These are phyloP conservation scores for Alternaria sp. DNA, from an alignment of 2,329 filamentous ascomycete species.

Conservation along the genomic window DNA sequence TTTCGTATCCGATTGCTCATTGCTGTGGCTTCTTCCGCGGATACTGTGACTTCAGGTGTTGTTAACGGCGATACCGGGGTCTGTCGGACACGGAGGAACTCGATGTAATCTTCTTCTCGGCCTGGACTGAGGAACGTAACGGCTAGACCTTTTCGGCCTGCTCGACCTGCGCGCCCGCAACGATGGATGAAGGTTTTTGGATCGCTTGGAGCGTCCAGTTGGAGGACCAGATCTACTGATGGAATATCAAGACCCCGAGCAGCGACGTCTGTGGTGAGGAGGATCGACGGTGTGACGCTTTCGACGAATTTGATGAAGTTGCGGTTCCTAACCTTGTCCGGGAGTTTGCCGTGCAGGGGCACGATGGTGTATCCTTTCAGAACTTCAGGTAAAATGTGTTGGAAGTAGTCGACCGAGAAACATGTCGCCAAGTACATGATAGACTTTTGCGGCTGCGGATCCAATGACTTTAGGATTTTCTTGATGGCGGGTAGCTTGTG, in stretches of 20 bases:
- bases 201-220: conserved; percentile 84
- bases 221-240: conserved; percentile 87
- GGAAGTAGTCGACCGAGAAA: conserved; percentile 93
- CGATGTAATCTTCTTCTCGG: conserved; percentile 85
- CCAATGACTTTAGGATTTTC: conserved; percentile 71
- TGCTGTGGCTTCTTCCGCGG: conserved; percentile 65
- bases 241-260: conserved; percentile 91
- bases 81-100: conserved; percentile 84
- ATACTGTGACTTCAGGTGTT: conserved; percentile 63
- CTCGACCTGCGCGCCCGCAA: conserved; percentile 68
- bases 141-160: conserved; percentile 76
- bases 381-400: conserved; percentile 76
- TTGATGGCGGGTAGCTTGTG: conserved; percentile 80
- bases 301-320: conserved; percentile 84
- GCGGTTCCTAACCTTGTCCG: conserved; percentile 83
- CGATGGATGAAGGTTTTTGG: conserved; percentile 81
- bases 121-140: conserved; percentile 86
- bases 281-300: conserved; percentile 75
- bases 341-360: conserved; percentile 90
- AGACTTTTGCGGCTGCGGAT: conserved; percentile 79
- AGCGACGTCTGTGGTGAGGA: conserved; percentile 92
- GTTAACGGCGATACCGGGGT: conserved; percentile 76
- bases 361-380: conserved; percentile 75
- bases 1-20: conserved; percentile 68
- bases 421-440: conserved; percentile 95